These are phyloP conservation scores for Chionographis japonica DNA, from an alignment of 106 monocot genomes.

Conservation along the genomic window DNA sequence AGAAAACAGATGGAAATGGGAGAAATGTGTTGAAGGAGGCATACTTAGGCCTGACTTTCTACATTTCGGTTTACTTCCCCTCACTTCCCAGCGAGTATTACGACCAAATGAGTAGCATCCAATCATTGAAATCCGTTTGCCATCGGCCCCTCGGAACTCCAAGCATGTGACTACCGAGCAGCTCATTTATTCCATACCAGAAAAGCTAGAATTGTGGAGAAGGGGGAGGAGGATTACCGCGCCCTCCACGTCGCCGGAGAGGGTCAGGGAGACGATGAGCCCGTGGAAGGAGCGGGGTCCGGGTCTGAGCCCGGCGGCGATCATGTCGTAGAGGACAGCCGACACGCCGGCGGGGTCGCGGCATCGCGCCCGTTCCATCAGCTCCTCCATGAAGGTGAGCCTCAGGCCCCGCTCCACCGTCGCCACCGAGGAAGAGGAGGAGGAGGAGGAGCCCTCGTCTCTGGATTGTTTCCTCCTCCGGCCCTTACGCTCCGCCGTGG, in stretches of 20 bases:
- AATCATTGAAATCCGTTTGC: no score
- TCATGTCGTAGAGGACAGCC: constrained; percentile 81
- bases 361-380: constrained; percentile 59
- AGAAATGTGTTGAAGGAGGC: no score
- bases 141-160: no score
- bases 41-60: no score
- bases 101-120: no score
- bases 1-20: no score
- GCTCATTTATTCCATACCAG: no score
- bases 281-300: constrained; percentile 90
- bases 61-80: no score
- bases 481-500: constrained; percentile 13
- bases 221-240: constrained; percentile 39
- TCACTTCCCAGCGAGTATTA: no score
- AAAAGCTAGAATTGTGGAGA: no score
- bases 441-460: constrained; percentile 23
- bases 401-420: constrained; percentile 60
- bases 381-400: constrained; percentile 84
- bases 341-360: constrained; percentile 54
- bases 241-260: constrained; percentile 72
- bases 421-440: constrained; percentile 28
- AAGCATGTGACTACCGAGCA: no score
- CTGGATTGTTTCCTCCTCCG: constrained; percentile 29
- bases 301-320: constrained; percentile 80
- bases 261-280: constrained; percentile 64